Percentiles rank a stretch among this genome's conserved stretches.
These are phyloP conservation scores for Platanus orientalis DNA, from an alignment of 164 flowering plant genomes.

Conservation along the genomic window DNA sequence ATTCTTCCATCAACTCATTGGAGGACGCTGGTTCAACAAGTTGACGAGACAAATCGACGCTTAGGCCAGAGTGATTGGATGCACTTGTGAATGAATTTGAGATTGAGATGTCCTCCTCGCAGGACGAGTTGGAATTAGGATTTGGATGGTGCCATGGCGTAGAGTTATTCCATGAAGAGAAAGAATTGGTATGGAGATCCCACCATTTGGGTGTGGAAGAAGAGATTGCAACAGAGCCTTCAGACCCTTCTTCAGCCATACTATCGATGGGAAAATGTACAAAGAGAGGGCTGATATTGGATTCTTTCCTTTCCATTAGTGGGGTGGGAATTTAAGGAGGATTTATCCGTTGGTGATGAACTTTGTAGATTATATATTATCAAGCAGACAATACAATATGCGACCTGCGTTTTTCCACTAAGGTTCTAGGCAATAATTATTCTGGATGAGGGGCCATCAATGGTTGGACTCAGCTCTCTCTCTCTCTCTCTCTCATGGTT, in stretches of 20 bases:
- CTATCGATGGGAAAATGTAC: not conserved
- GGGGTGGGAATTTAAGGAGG: conserved; percentile 26
- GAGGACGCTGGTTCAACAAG: conserved; percentile 29
- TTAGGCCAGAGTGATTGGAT: conserved; percentile 44
- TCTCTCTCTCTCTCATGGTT: conserved; percentile 4
- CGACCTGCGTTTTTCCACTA: conserved; percentile 46
- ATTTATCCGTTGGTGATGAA: conserved; percentile 29
- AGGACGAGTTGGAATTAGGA: conserved; percentile 42
- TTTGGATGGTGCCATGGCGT: conserved; percentile 33
- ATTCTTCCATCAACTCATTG: conserved; percentile 30
- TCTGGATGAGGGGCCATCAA: conserved; percentile 7
- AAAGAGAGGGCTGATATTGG: not conserved
- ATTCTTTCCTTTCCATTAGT: conserved; percentile 13
- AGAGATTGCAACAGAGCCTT: conserved; percentile 39
- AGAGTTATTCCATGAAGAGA: conserved; percentile 30
- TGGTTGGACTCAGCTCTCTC: conserved; percentile 6
- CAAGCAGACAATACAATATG: conserved; percentile 54
- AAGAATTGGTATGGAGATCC: conserved; percentile 40
- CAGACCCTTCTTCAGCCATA: conserved; percentile 52
- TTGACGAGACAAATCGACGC: conserved; percentile 35
- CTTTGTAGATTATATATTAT: conserved; percentile 26
- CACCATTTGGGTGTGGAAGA: conserved; percentile 39
- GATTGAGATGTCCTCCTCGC: conserved; percentile 55
- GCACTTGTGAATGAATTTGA: conserved; percentile 46
- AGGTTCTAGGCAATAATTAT: conserved; percentile 47